Percentiles rank a stretch among this genome's conserved stretches.
Evolutionary conservation across 2,329 filamentous ascomycete species (phyloP).

Genomic region (Aspergillus sp.): DNA sequence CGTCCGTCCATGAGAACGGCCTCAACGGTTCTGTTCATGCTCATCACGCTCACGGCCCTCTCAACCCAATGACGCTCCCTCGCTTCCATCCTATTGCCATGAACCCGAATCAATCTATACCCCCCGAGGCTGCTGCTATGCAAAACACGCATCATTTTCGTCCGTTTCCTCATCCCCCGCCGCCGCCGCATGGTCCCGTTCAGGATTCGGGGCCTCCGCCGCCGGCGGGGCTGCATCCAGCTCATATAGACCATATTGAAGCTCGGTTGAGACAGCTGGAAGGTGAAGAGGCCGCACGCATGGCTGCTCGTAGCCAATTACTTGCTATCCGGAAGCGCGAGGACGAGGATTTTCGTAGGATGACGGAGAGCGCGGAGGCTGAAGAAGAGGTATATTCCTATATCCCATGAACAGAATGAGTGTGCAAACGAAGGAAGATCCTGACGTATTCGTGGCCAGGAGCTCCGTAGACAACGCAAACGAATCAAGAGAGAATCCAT

Average conservation of each 20-base stretch:
- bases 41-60: constrained; percentile 14
- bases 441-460: constrained; percentile 13
- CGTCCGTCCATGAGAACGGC: constrained; percentile 24
- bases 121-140: constrained; percentile 26
- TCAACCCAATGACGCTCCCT: constrained; percentile 23
- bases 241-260: constrained; percentile 32
- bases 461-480: constrained; percentile 33
- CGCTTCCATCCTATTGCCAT: constrained; percentile 36
- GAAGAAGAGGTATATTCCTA: constrained; percentile 32
- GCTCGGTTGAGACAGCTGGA: constrained; percentile 31
- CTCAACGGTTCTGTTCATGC: constrained; percentile 20
- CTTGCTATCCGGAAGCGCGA: constrained; percentile 32
- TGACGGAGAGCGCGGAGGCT: constrained; percentile 32
- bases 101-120: constrained; percentile 28
- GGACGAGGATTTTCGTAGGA: constrained; percentile 33
- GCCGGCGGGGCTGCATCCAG: constrained; percentile 7
- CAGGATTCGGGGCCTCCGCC: constrained; percentile 9
- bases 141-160: constrained; percentile 27
- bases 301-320: constrained; percentile 29
- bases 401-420: not conserved
- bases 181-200: constrained; percentile 23
- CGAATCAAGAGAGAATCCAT: constrained; percentile 34
- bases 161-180: constrained; percentile 21
- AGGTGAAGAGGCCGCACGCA: constrained; percentile 32
- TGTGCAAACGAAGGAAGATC: too few relatives aligned